phyloP scores from a whole-genome alignment of 352 stramenopile species.

The Pythium aphanidermatum region DNA sequence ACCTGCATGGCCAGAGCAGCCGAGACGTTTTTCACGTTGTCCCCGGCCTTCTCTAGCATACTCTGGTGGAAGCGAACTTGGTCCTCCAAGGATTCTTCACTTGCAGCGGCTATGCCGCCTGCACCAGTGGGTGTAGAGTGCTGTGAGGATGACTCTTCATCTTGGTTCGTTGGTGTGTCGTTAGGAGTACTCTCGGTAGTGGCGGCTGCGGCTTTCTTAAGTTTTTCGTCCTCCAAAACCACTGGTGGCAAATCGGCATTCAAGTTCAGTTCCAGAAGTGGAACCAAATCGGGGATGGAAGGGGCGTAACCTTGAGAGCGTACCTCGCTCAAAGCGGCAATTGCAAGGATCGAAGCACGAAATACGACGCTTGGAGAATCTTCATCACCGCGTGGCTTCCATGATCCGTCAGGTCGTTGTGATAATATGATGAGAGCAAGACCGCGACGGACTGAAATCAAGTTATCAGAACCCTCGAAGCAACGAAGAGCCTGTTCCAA shows the following conservation, averaged over 20 bases:
- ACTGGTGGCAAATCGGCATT: conserved; percentile 39
- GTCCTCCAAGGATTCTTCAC: conserved; percentile 50
- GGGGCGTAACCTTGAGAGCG: conserved; percentile 51
- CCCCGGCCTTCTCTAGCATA: conserved; percentile 62
- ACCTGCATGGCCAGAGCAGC: conserved; percentile 63
- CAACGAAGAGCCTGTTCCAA: conserved; percentile 54
- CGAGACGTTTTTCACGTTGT: conserved; percentile 68
- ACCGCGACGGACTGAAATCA: conserved; percentile 58
- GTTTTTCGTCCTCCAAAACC: conserved; percentile 19
- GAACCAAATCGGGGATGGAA: conserved; percentile 40
- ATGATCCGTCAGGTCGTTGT: conserved; percentile 57
- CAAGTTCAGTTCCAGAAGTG: conserved; percentile 52
- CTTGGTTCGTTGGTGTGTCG: neutral
- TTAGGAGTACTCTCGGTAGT: too few species aligned
- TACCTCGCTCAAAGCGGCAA: conserved; percentile 43
- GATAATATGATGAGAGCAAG: conserved; percentile 60
- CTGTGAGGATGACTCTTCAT: neutral
- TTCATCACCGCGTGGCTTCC: conserved; percentile 18
- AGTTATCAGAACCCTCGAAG: conserved; percentile 63
- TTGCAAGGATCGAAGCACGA: conserved; percentile 45
- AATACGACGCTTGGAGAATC: conserved; percentile 17
- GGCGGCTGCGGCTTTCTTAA: conserved; percentile 7
- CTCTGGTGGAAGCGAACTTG: conserved; percentile 65
- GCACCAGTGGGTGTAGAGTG: neutral
- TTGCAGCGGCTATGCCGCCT: neutral